Conservation (phyloP, 73 alveolate species). For the Paramecium tetraurelia region DNA sequence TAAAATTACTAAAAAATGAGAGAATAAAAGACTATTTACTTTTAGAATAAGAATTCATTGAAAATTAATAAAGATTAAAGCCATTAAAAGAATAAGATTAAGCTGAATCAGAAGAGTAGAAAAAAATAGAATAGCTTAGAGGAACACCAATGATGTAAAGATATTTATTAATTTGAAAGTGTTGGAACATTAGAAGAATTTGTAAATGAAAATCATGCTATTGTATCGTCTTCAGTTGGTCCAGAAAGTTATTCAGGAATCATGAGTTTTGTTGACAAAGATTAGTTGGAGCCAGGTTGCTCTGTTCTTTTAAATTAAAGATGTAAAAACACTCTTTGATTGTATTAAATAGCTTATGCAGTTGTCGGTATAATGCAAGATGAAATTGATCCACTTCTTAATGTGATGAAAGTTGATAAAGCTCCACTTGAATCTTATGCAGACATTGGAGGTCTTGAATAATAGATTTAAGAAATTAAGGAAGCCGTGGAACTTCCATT, state of each 20-base stretch:
- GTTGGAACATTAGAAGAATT: constrained; percentile 98
- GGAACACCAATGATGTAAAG: constrained; percentile 91
- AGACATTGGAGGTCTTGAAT: constrained; percentile 99
- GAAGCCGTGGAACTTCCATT: constrained; percentile 98
- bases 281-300: constrained; percentile 97
- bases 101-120: constrained; percentile 88
- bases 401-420: constrained; percentile 97
- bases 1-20: constrained; percentile 83
- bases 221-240: constrained; percentile 92
- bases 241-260: constrained; percentile 97
- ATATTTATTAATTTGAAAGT: not conserved
- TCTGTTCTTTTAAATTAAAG: constrained; percentile 93
- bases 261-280: constrained; percentile 97
- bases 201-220: constrained; percentile 95
- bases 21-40: constrained; percentile 92
- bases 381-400: constrained; percentile 98
- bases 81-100: constrained; percentile 80
- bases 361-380: constrained; percentile 98
- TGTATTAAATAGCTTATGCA: constrained; percentile 67
- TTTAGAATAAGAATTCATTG: constrained; percentile 95
- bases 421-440: constrained; percentile 99
- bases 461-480: constrained; percentile 93
- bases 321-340: not conserved
- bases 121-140: constrained; percentile 93
- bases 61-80: constrained; percentile 88